These are phyloP conservation scores for Pleoardoris graminearum DNA, from an alignment of 2,329 filamentous ascomycete species.

Conservation along the genomic window DNA sequence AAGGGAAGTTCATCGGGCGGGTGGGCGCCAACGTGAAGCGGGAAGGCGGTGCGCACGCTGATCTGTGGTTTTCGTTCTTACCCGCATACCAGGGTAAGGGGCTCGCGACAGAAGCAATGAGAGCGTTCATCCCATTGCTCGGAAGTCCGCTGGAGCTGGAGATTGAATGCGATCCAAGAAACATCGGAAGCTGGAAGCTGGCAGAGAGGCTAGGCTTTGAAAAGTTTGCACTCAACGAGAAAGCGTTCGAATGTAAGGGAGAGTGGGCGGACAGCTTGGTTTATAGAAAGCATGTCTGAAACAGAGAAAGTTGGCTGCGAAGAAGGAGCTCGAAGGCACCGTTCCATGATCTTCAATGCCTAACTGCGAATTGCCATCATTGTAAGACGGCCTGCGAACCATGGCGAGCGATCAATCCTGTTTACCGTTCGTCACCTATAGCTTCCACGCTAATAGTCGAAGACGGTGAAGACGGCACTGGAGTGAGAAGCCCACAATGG, in stretches of 20 bases:
- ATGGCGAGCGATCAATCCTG: no score
- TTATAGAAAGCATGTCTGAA: slow-evolving; percentile 21
- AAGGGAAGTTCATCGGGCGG: slow-evolving; percentile 31
- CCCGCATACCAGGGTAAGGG: slow-evolving; percentile 30
- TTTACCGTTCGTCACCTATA: no score
- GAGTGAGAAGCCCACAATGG: no score
- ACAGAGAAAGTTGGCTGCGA: no score
- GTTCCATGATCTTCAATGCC: no score
- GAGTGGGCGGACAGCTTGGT: slow-evolving; percentile 40
- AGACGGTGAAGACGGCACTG: no score
- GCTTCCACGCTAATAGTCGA: no score
- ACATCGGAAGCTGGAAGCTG: slow-evolving; percentile 32
- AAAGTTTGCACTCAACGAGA: slow-evolving; percentile 29
- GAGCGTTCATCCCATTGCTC: slow-evolving; percentile 28
- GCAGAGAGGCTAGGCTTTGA: slow-evolving; percentile 38
- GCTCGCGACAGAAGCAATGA: slow-evolving; percentile 38
- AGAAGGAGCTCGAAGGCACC: no score
- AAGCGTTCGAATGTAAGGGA: slow-evolving; percentile 35
- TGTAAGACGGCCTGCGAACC: no score
- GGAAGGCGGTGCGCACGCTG: slow-evolving; percentile 15
- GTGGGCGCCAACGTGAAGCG: slow-evolving; percentile 28
- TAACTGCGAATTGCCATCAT: no score
- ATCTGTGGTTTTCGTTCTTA: slow-evolving; percentile 40
- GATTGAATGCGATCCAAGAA: slow-evolving; percentile 44
- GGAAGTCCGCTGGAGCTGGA: slow-evolving; percentile 26